Conservation (phyloP, 2,329 filamentous ascomycete genomes). For the Scedosporium minutisporum region DNA sequence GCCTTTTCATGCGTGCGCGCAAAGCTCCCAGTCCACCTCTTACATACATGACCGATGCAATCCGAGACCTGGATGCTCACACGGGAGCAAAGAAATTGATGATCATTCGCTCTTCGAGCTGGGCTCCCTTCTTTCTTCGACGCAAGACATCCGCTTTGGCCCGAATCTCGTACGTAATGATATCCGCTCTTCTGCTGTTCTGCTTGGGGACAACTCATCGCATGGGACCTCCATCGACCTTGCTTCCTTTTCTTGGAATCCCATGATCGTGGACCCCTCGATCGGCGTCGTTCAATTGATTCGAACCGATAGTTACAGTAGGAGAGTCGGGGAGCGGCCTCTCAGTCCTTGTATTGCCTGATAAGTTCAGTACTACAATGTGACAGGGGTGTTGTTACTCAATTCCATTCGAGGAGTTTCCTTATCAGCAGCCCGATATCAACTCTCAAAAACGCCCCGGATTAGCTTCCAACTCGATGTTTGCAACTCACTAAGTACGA, state of each 20-base stretch:
- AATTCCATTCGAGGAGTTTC: background rate
- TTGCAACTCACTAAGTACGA: background rate
- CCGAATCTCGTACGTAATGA: constrained; percentile 1
- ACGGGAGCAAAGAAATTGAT: background rate
- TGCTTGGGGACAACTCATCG: background rate
- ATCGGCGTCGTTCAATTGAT: too few species aligned
- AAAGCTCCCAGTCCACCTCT: background rate
- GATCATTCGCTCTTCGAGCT: background rate
- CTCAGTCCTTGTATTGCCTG: too few species aligned
- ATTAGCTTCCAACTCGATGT: background rate
- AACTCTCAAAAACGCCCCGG: background rate
- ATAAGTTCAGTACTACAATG: background rate
- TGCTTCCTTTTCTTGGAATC: background rate
- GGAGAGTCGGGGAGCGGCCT: too few species aligned
- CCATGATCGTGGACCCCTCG: too few species aligned
- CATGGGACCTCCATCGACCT: background rate
- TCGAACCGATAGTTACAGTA: too few species aligned
- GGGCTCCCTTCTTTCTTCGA: background rate
- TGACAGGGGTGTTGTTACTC: background rate
- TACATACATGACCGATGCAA: background rate
- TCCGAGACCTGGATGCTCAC: background rate
- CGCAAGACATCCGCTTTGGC: background rate
- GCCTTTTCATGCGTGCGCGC: background rate
- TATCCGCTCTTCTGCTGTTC: background rate
- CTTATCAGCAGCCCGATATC: background rate